Evolutionary conservation across 768 basidiomycete species (phyloP).

Genomic region (Trametes punicea): DNA sequence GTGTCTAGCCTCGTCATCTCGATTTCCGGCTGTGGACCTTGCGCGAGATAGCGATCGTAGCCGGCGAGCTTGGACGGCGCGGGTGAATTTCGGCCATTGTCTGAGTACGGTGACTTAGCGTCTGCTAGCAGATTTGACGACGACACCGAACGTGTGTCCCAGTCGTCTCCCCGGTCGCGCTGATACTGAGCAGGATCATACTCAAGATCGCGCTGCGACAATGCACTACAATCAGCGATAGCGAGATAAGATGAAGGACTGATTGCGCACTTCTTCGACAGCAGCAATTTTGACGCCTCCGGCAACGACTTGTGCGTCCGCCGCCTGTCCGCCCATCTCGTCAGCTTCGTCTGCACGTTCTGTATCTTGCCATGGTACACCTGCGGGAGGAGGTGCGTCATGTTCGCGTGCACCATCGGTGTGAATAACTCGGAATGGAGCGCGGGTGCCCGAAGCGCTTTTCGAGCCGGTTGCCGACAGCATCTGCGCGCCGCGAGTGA

Average conservation of each 20-base stretch:
- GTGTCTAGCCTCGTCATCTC: slow-evolving; percentile 57
- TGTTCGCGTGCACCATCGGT: slow-evolving; percentile 81
- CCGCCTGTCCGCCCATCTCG: slow-evolving; percentile 75
- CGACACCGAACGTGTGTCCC: slow-evolving; percentile 78
- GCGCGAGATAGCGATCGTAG: slow-evolving; percentile 58
- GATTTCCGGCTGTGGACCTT: slow-evolving; percentile 43
- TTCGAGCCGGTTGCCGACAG: slow-evolving; percentile 68
- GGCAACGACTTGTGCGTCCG: slow-evolving; percentile 71
- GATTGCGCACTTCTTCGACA: slow-evolving; percentile 58
- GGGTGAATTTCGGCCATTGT: slow-evolving; percentile 38
- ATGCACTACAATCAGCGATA: neutral
- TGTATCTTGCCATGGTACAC: slow-evolving; percentile 75
- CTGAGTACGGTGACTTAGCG: slow-evolving; percentile 38
- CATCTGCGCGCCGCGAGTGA: slow-evolving; percentile 75
- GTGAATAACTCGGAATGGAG: slow-evolving; percentile 84
- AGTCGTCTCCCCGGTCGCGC: slow-evolving; percentile 86
- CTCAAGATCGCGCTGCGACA: slow-evolving; percentile 60
- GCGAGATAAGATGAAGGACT: neutral
- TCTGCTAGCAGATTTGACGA: slow-evolving; percentile 53
- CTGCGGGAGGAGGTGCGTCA: slow-evolving; percentile 73
- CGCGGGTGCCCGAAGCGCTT: slow-evolving; percentile 93
- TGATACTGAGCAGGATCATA: slow-evolving; percentile 78
- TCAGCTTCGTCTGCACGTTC: slow-evolving; percentile 60
- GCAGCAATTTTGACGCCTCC: slow-evolving; percentile 83
- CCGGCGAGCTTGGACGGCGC: slow-evolving; percentile 36